Conservation (phyloP, 352 stramenopile species). For the Phytopythium ostracodes region DNA sequence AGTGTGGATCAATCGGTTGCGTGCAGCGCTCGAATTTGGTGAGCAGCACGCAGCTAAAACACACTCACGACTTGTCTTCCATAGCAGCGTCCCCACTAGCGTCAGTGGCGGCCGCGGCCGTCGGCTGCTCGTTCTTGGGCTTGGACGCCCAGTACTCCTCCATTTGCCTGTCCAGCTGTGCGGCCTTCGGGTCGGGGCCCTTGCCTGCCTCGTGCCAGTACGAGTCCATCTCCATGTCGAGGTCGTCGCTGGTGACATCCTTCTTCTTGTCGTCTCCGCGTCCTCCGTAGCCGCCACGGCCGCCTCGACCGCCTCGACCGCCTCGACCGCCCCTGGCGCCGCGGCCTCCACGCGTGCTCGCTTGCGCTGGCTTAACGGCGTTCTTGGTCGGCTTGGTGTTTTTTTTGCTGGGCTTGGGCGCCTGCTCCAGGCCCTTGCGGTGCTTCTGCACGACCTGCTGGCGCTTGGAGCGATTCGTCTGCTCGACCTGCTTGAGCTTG, state of each 20-base stretch:
- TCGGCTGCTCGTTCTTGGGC: conserved; percentile 33
- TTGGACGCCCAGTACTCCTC: conserved; percentile 89
- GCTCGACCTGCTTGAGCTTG: conserved; percentile 53
- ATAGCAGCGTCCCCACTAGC: conserved; percentile 19
- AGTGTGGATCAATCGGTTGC: neutral
- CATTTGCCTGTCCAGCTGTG: conserved; percentile 81
- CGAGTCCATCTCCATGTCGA: conserved; percentile 86
- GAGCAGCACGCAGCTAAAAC: neutral
- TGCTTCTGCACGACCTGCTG: conserved; percentile 72
- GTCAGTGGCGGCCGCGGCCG: conserved; percentile 16
- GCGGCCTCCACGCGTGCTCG: conserved; percentile 19
- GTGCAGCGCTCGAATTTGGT: neutral
- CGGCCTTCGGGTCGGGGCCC: conserved; percentile 79
- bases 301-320: conserved; percentile 23
- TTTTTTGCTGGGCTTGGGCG: conserved; percentile 24
- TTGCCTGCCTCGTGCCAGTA: conserved; percentile 89
- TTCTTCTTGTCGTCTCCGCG: conserved; percentile 38
- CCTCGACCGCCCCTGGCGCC: conserved; percentile 20
- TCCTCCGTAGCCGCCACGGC: conserved; percentile 16
- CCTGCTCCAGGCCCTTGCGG: conserved; percentile 58
- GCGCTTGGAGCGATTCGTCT: conserved; percentile 68
- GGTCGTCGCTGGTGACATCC: conserved; percentile 56
- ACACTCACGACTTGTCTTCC: conserved; percentile 13
- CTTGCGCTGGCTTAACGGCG: conserved; percentile 21
- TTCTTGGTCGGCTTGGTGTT: conserved; percentile 23